A percentile compares a stretch with the other conserved stretches of the same genome.
Conservation (phyloP, 116 monocot species). For the Cymodocea nodosa region DNA sequence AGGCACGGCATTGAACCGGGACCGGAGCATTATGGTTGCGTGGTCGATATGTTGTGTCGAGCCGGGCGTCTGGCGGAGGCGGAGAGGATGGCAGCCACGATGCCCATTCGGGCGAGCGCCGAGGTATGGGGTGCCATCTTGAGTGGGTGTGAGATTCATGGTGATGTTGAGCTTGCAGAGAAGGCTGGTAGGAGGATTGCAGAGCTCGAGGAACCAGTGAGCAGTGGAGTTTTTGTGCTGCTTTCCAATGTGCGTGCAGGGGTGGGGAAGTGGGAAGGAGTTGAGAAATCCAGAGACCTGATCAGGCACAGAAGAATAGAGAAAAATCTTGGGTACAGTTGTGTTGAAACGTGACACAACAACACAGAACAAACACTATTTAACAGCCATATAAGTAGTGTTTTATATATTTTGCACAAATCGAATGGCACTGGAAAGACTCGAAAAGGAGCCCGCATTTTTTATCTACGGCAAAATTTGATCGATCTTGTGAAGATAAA, state of each 20-base stretch:
- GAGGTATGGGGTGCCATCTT: slow-evolving; percentile 21
- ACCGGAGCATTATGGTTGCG: slow-evolving; percentile 24
- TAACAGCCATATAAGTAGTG: too few species aligned
- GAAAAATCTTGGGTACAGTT: slow-evolving; percentile 10
- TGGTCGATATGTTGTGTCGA: slow-evolving; percentile 20
- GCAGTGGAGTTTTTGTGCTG: slow-evolving; percentile 23
- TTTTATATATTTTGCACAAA: too few species aligned
- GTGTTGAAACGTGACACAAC: not conserved
- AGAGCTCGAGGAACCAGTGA: slow-evolving; percentile 10
- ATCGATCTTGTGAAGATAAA: too few species aligned
- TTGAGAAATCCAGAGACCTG: slow-evolving; percentile 7
- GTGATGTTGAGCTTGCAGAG: slow-evolving; percentile 14
- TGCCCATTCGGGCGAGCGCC: slow-evolving; percentile 9
- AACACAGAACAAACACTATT: not conserved
- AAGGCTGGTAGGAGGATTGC: slow-evolving; percentile 1
- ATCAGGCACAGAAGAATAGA: slow-evolving; percentile 14
- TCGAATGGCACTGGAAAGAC: too few species aligned
- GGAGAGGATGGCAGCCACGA: slow-evolving; percentile 11
- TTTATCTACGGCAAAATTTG: too few species aligned
- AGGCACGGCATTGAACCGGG: slow-evolving; percentile 7
- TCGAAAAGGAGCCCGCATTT: too few species aligned
- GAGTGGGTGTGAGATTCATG: slow-evolving; percentile 25
- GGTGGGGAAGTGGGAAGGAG: slow-evolving; percentile 17
- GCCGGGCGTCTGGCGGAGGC: slow-evolving; percentile 16
- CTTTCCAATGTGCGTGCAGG: slow-evolving; percentile 23